Conservation (phyloP, 208 protist genomes). For the Trypanosoma congolense region DNA sequence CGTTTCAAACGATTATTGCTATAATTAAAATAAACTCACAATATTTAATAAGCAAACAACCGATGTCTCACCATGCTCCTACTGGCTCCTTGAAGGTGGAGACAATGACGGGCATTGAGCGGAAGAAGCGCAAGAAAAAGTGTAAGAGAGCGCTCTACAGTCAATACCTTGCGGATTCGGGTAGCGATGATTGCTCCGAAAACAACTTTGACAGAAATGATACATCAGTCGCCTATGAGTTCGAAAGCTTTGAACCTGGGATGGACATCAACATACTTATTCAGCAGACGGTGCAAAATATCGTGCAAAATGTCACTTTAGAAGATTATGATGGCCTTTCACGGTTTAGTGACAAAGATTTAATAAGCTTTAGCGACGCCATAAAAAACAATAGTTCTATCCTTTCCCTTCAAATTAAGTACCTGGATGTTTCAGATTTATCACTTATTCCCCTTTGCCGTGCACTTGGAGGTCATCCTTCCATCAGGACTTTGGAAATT, state of each 20-base stretch:
- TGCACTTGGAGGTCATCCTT: conserved; percentile 49
- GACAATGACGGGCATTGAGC: background rate
- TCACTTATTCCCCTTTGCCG: conserved; percentile 71
- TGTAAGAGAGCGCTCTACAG: conserved; percentile 53
- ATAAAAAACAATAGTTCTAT: conserved; percentile 80
- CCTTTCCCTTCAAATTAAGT: conserved; percentile 74
- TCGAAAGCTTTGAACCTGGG: conserved; percentile 48
- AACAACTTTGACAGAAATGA: conserved; percentile 24
- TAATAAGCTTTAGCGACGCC: conserved; percentile 72
- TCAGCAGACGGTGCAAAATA: conserved; percentile 71
- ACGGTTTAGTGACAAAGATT: conserved; percentile 62
- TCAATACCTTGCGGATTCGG: conserved; percentile 68
- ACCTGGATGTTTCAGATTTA: conserved; percentile 70
- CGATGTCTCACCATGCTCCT: too few relatives aligned
- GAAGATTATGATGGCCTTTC: conserved; percentile 51
- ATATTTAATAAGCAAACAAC: too few relatives aligned
- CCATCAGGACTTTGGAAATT: conserved; percentile 63
- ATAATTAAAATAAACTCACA: too few relatives aligned
- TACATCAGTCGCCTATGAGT: conserved; percentile 24
- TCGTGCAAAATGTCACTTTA: conserved; percentile 69
- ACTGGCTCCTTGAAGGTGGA: background rate
- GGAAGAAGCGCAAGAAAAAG: conserved; percentile 20
- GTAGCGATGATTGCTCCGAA: conserved; percentile 35
- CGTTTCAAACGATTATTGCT: too few relatives aligned
- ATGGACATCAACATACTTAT: conserved; percentile 84